Base-by-base conservation (phyloP, 2,329 filamentous ascomycete genomes). In the Exserohilum turcica region DNA sequence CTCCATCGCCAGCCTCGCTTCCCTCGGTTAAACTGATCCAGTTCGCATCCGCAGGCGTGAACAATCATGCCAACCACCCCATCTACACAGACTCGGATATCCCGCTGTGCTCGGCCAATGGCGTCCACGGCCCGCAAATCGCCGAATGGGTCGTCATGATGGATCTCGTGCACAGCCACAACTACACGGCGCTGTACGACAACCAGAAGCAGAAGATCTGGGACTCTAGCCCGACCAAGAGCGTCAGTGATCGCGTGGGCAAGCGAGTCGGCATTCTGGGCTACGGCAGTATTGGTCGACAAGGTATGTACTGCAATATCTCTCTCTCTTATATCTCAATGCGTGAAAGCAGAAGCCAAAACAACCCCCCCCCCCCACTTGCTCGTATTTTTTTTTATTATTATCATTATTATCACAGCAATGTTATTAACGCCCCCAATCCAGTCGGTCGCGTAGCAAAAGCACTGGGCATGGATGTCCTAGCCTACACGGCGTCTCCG, bases 401-500 rank as follows among this genome's bases (percentile, higher is more conserved):
- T n/a, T n/a, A n/a, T n/a, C n/a, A n/a, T n/a, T n/a, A n/a, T n/a
- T n/a, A n/a, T n/a, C n/a, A n/a, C n/a, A n/a, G n/a, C n/a, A n/a
- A n/a, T n/a, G n/a, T n/a, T n/a, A n/a, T n/a, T n/a, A n/a, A n/a
- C n/a, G n/a, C n/a, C n/a, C 9, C 21, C 19, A 19, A 19, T 15
- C 15, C 38, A 82, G 81, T 82, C 35, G 83, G 78, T 29, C 78
- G 78, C 21, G 80, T 90, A 3, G 83, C 83, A 9, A 79, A 79
- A 12, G 86, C 87, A 2, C 73, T 91, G 63, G 90, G 89, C 15
- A 87, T 90, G 82, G 79, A 85, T 24, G 83, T 93, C 0, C 79
- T 91, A 67, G 90, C 89, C 0, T 92, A 89, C 76, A 93, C 89
- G 0, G 85, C 89, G 0, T 84, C 84, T 21, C 83, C 87, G 0